These are phyloP conservation scores for Bodo saltans DNA, from an alignment of 78 protist species.

Conservation along the genomic window DNA sequence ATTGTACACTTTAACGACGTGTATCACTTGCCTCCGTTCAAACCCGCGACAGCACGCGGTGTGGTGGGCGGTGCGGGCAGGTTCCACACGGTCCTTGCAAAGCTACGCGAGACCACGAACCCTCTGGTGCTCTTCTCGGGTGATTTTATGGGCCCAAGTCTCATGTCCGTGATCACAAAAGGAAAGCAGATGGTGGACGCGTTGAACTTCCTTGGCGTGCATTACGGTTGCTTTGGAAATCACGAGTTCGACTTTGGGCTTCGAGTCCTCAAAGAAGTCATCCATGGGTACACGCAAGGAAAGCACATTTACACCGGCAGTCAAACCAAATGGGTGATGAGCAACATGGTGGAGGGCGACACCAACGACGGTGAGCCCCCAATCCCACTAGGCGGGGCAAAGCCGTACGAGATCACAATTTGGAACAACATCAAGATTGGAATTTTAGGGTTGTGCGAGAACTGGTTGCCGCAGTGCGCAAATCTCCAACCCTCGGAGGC, in stretches of 20 bases:
- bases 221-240: constrained; percentile 28
- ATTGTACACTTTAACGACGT: constrained; percentile 27
- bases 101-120: neutral
- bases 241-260: constrained; percentile 41
- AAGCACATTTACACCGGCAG: constrained; percentile 19
- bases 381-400: constrained; percentile 11
- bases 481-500: neutral
- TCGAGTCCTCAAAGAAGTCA: neutral
- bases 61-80: constrained; percentile 3
- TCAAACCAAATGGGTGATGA: constrained; percentile 13
- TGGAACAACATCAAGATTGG: constrained; percentile 30
- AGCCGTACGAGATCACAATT: neutral
- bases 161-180: constrained; percentile 30
- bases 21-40: constrained; percentile 12
- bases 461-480: constrained; percentile 22
- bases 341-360: constrained; percentile 19
- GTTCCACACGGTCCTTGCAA: neutral
- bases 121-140: constrained; percentile 33
- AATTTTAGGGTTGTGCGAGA: constrained; percentile 21
- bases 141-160: constrained; percentile 25
- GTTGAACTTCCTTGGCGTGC: constrained; percentile 19
- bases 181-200: constrained; percentile 41
- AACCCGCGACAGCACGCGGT: neutral
- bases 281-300: constrained; percentile 33
- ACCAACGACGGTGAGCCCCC: no score